These are phyloP conservation scores for Dioscorea dumetorum DNA, from an alignment of 106 monocot genomes.

Conservation along the genomic window DNA sequence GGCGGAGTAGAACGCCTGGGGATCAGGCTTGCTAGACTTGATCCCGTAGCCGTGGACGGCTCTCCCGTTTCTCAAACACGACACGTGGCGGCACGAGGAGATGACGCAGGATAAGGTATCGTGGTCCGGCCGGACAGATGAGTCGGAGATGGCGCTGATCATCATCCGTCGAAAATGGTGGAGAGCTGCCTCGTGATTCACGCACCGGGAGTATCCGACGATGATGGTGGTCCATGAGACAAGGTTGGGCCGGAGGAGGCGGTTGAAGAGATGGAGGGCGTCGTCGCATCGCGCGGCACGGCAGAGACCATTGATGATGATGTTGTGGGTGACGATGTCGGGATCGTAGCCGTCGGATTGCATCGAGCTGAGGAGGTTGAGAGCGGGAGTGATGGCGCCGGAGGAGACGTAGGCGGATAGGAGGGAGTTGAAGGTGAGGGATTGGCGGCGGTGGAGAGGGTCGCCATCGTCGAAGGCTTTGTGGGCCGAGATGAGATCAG, in stretches of 20 bases:
- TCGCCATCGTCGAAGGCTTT: conserved; percentile 11
- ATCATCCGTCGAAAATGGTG: conserved; percentile 26
- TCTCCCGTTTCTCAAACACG: conserved; percentile 6
- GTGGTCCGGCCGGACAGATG: conserved; percentile 23
- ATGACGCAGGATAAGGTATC: conserved; percentile 40
- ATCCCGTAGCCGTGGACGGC: conserved; percentile 38
- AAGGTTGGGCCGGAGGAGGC: conserved; percentile 12
- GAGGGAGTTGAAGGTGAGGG: conserved; percentile 26
- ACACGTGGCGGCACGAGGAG: conserved; percentile 44
- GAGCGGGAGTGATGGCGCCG: conserved; percentile 7
- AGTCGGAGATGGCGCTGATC: neutral
- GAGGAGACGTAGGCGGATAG: conserved; percentile 13
- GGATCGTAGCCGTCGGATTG: conserved; percentile 20
- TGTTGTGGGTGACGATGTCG: conserved; percentile 43
- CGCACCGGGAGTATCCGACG: conserved; percentile 19
- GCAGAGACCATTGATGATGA: conserved; percentile 35
- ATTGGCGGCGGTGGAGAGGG: neutral
- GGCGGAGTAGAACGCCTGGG: conserved; percentile 27
- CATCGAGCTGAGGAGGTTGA: conserved; percentile 19
- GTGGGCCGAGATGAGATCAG: conserved; percentile 10
- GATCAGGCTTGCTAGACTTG: conserved; percentile 10
- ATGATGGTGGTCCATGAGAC: conserved; percentile 47
- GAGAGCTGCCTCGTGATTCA: conserved; percentile 36
- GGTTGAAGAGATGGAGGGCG: conserved; percentile 21
- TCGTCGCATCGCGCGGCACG: conserved; percentile 32